These are phyloP conservation scores for Pleurotus tuoliensis DNA, from an alignment of 768 basidiomycete genomes.

Conservation along the genomic window DNA sequence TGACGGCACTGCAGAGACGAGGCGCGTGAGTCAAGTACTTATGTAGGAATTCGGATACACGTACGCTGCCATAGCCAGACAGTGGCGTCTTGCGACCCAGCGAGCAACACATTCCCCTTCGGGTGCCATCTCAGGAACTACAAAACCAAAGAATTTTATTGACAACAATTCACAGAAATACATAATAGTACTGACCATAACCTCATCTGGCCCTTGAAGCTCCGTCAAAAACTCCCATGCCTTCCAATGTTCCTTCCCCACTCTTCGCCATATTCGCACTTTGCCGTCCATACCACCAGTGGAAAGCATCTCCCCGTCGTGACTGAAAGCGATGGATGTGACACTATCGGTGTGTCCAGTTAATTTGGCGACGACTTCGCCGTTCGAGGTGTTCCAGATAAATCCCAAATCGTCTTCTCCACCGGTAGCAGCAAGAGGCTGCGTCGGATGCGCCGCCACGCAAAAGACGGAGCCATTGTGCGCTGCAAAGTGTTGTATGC, in stretches of 20 bases:
- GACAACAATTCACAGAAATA: not conserved
- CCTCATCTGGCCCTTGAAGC: constrained; percentile 92
- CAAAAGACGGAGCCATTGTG: constrained; percentile 83
- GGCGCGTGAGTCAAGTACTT: not conserved
- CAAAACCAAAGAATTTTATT: not conserved
- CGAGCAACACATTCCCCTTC: constrained; percentile 81
- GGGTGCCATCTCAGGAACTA: constrained; percentile 98
- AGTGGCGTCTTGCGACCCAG: constrained; percentile 89
- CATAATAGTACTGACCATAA: constrained; percentile 59
- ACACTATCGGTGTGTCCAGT: constrained; percentile 95
- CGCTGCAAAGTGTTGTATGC: constrained; percentile 58
- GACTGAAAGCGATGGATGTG: constrained; percentile 70
- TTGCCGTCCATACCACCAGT: constrained; percentile 99
- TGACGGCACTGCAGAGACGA: constrained; percentile 68
- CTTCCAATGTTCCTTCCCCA: constrained; percentile 67
- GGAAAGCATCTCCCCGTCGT: constrained; percentile 88
- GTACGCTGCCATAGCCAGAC: constrained; percentile 97
- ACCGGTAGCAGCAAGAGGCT: constrained; percentile 83
- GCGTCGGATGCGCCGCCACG: constrained; percentile 77
- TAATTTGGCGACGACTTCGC: constrained; percentile 77
- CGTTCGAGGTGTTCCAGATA: constrained; percentile 85
- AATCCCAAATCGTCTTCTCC: constrained; percentile 95
- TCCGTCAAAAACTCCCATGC: constrained; percentile 95
- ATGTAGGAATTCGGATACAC: constrained; percentile 22
- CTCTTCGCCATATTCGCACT: constrained; percentile 87